Evolutionary conservation across 306 rosid genomes (phyloP), one percentile per base, ranked within the genome.

Genomic region (Gastrolobium bilobum): DNA sequence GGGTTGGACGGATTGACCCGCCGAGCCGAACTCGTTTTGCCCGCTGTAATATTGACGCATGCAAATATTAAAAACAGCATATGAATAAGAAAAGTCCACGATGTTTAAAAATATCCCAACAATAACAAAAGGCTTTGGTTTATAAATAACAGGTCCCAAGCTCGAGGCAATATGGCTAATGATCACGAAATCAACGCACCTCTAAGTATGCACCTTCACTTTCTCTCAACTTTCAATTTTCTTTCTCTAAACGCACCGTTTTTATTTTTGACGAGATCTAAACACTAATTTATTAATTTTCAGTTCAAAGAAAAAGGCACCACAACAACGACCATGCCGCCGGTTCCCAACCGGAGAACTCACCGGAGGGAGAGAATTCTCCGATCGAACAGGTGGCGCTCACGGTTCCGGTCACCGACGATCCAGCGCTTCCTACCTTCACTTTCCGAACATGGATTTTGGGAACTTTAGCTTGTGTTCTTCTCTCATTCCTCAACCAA

Each of bases 361-460:
- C 71, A 6, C 35, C 66, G 59, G 71, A 15, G 4, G 79, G 6
- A 2, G 82, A 68, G 5, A 86, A 93, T 64, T 92, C 94, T 11
- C 91, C 97, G 0, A 84, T 93, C 20, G 78, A 87, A 10, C 97
- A 93, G 43, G 98, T 93, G 2, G 90, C 98, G 0, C 86, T 93
- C 2, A 93, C 97, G 3, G 98, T 93, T 14, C 89, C 87, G 26
- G 83, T 74, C 20, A 80, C 71, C 51, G 98, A 93, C 85, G 97
- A 91, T 53, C 87, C 89, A 0, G 74, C 91, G 0, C 89, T 93
- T 0, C 94, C 97, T 0, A 84, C 81, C 31, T 81, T 93, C 43
- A 93, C 98, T 2, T 93, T 93, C 82, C 77, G 97, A 74, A 91
- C 91, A 89, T 93, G 98, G 98, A 77, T 89, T 31, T 54, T 93